Base-by-base conservation (phyloP, 257 asterid genomes). In the Handroanthus guayacan region DNA sequence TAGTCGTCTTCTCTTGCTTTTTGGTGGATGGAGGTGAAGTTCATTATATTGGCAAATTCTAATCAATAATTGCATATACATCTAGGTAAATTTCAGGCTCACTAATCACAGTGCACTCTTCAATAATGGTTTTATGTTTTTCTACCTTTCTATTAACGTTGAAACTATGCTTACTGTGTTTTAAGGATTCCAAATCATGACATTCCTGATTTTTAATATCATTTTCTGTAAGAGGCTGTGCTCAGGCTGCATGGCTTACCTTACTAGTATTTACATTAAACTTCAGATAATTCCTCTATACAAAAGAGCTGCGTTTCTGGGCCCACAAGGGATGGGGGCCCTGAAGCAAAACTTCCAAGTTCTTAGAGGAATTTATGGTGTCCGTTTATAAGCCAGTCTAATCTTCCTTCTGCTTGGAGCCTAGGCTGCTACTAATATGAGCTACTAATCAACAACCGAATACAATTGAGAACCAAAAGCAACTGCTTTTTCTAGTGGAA, bases 81-180 rank as follows among this genome's bases (percentile, higher is more conserved):
- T 14, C 31, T 69, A n/a, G 37, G 38, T 69, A 48, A 52, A 68
- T 51, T 41, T 14, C 37, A 36, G 52, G 48, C 63, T 48, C 44
- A 41, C 36, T 69, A 8, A 50, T 69, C 1, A 48, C 74, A 69
- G 36, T 50, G 51, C 14, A 55, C 50, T 16, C 11, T 14, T 68
- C 2, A 14, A 11, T 50, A 50, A 43, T 20, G 12, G 62, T 68
- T 34, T 48, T 7, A 25, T 25, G 31, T 36, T 37, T 50, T 51
- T 51, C 50, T 54, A 16, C 65, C 47, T 52, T 70, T 9, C 39
- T 34, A 63, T 12, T 63, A 5, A 3, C 14, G 39, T 37, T 5
- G 47, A 6, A 18, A 16, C 62, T 16, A 55, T 55, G 60, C 62
- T 16, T 55, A 13, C 2, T 1, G 62, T 7, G 11, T 38, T 9